Evolutionary conservation across 805 yeast genomes (phyloP), one percentile per base, ranked within the genome.

Genomic region (Lipomyces orientalis): DNA sequence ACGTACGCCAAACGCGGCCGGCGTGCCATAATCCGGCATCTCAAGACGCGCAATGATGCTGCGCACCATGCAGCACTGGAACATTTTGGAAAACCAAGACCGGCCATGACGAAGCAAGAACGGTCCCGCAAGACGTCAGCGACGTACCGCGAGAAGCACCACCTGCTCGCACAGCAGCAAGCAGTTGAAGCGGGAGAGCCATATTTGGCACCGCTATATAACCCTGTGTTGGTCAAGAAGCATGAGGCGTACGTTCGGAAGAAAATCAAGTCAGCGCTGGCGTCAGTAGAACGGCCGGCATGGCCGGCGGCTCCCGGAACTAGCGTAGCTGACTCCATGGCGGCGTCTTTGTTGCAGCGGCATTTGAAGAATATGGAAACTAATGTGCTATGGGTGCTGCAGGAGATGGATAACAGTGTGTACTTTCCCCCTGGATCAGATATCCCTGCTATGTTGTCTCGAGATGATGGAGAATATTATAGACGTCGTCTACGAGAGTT

Each of bases 101-200:
- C 64, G 29, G 33, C 68, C 14, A 69, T 69, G 72, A 59, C 72
- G 37, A 64, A 60, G 57, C 70, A 61, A 46, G 72, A 69, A 51
- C 64, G 72, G n/a, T 69, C 72, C 8, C 59, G 72, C 46, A 67
- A 67, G 58, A 69, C 72, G 29, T 69, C 72, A 2, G 61, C 68
- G 33, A 69, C 72, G 22, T 69, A 69, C 52, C 51, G 72, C 29
- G 71, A 67, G 52, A 69, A 69, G 22, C 65, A 69, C 56, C 55
- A 22, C 39, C 10, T 22, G 25, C 56, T 58, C 12, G 67, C 72
- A 9, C 54, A 66, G 46, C 58, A 59, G 35, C 56, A 46, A 7
- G 72, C 72, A 8, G 54, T 58, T 1, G 43, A 51, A 19, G 62
- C 51, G 7, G 72, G 72, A 7, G 66, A 63, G 22, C 72, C 72